A percentile compares a stretch with the other conserved stretches of the same genome.
Evolutionary conservation across 441 rosid species (phyloP).

Genomic region (Kokia cookei): DNA sequence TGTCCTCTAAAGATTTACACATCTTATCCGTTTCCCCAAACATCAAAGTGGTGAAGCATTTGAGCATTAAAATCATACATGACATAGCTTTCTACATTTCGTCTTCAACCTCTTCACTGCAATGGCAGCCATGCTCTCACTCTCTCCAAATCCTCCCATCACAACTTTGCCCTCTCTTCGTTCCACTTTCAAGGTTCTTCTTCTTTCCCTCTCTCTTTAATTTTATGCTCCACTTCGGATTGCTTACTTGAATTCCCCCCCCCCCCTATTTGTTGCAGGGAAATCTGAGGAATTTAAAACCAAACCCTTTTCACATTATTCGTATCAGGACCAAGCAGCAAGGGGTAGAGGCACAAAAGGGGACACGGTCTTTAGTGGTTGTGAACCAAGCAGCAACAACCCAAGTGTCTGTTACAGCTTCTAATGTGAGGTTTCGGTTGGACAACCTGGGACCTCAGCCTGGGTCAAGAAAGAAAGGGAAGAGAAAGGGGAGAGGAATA

Average conservation of each 20-base stretch:
- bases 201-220: neutral
- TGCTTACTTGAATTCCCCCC: neutral
- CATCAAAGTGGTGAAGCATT: neutral
- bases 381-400: constrained; percentile 27
- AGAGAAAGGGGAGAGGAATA: constrained; percentile 92
- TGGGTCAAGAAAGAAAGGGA: constrained; percentile 77
- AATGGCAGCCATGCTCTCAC: constrained; percentile 50
- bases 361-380: constrained; percentile 18
- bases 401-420: constrained; percentile 7
- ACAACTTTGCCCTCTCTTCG: constrained; percentile 15
- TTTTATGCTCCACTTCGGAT: neutral
- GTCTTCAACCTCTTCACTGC: constrained; percentile 1
- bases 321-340: constrained; percentile 27
- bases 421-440: constrained; percentile 51
- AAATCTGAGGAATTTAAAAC: constrained; percentile 27
- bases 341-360: neutral
- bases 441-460: constrained; percentile 82
- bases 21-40: neutral
- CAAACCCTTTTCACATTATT: constrained; percentile 20
- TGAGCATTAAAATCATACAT: neutral
- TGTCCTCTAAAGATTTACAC: too few relatives aligned
- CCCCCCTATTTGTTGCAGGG: constrained; percentile 27
- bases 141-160: constrained; percentile 29
- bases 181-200: constrained; percentile 35
- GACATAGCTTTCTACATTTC: neutral